Base-by-base conservation (phyloP, 2,329 filamentous ascomycete genomes). In the Juglanconis juglandina region DNA sequence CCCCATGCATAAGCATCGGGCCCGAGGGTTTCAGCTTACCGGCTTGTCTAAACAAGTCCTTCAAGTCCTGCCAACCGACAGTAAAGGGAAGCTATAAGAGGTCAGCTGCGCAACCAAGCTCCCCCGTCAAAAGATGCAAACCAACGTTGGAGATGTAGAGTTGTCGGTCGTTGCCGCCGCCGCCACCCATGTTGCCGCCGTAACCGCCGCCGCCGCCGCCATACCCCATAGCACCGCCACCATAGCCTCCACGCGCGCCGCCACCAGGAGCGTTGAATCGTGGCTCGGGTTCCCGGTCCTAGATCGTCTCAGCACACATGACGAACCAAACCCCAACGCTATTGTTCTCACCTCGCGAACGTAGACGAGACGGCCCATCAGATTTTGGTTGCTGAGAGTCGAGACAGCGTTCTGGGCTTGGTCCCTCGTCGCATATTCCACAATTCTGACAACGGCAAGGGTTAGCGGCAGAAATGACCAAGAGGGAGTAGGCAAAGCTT, bases 381-480 rank as follows among this genome's bases (percentile, higher is more conserved):
- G 83, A 76, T 96, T 97, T 79, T 97, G 94, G 82, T 99, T 99
- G 86, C 93, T 97, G 79, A 99, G 90, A 74, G 92, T 95, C 77
- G 91, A 89, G 81, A 99, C 95, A 73, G 95, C 95, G 77, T 92
- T 90, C 79, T 98, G 95, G 75, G 95, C 95, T 89, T 99, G 92
- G 74, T 99, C 95, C 87, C 93, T 91, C 72, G 94, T 97, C 77
- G 93, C 93, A 88, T 99, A 99, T 89, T 99, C 95, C 89, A 99
- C 95, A 91, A 99, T 99, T 83, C 92, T 96, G 67, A 4, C 39
- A 11, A 24, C 14, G 17, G 2, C 3, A 41, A 46, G 65, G 60
- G 66, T 79, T 65, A 81, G 74, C 60, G 56, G 17, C 30, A 58
- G 35, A 63, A 58, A 33, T 33, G 14, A 47, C 42, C n/a, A 17